Percentiles rank a stretch among this genome's conserved stretches.
Conservation (phyloP, 805 yeast species). For the Blastobotrys robertii region DNA sequence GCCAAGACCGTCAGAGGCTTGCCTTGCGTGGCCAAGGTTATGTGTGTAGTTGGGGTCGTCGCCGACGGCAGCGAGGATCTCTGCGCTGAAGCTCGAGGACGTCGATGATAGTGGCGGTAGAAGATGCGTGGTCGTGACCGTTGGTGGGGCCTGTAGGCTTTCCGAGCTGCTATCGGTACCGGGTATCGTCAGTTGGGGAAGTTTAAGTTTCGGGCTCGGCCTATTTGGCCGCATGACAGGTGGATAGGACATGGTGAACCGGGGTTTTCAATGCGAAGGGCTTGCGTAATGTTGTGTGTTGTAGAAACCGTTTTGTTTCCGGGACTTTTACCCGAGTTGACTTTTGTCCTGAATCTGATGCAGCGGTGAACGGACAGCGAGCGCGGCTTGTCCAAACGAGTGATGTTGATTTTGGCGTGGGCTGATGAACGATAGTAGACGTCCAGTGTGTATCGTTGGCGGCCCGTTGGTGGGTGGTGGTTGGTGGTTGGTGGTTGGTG, state of each 20-base stretch:
- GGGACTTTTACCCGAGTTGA: too few relatives aligned
- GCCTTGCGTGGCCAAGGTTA: neutral
- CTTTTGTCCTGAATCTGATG: too few relatives aligned
- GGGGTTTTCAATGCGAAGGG: too few relatives aligned
- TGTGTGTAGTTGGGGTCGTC: slow-evolving; percentile 3
- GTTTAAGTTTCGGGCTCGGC: slow-evolving; percentile 13
- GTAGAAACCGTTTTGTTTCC: too few relatives aligned
- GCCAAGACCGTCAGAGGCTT: neutral
- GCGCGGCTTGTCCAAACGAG: too few relatives aligned
- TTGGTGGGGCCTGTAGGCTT: neutral
- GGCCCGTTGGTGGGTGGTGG: too few relatives aligned
- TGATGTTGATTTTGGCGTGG: too few relatives aligned
- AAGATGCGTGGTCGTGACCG: neutral
- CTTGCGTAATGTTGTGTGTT: too few relatives aligned
- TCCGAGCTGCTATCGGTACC: neutral
- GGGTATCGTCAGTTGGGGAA: slow-evolving; percentile 18
- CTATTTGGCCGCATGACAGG: slow-evolving; percentile 7
- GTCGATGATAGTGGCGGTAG: slow-evolving; percentile 1
- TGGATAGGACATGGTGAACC: slow-evolving; percentile 3
- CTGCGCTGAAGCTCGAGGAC: slow-evolving; percentile 17
- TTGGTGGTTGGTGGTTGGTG: too few relatives aligned
- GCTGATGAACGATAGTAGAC: too few relatives aligned
- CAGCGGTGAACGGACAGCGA: too few relatives aligned
- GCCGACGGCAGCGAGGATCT: slow-evolving; percentile 19
- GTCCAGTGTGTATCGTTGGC: too few relatives aligned